Conservation (phyloP, 768 basidiomycete species). For the Tulasnella sp. region DNA sequence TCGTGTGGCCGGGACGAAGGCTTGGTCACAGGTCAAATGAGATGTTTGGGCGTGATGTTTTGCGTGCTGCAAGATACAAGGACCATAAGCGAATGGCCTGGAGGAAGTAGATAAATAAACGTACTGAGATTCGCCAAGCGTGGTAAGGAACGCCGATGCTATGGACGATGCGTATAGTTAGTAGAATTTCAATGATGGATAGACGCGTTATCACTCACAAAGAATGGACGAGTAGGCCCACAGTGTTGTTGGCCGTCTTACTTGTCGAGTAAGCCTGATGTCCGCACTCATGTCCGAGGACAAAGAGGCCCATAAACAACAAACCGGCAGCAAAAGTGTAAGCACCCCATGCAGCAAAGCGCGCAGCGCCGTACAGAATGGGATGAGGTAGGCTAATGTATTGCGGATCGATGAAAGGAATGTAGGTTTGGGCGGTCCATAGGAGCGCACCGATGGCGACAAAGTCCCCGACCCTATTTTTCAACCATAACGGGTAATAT, state of each 20-base stretch:
- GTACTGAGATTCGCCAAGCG: slow-evolving; percentile 76
- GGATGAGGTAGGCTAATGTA: slow-evolving; percentile 22
- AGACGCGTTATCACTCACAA: slow-evolving; percentile 38
- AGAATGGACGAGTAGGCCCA: slow-evolving; percentile 89
- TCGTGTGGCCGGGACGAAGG: slow-evolving; percentile 88
- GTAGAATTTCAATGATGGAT: not conserved
- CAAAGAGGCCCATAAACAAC: slow-evolving; percentile 88
- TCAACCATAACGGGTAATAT: not conserved
- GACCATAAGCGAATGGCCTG: not conserved
- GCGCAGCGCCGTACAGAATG: slow-evolving; percentile 47
- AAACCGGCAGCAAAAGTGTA: slow-evolving; percentile 79
- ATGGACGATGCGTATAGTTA: slow-evolving; percentile 20
- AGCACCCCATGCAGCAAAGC: slow-evolving; percentile 62
- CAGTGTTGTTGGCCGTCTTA: slow-evolving; percentile 81
- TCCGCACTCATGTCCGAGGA: slow-evolving; percentile 89
- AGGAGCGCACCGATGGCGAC: slow-evolving; percentile 28
- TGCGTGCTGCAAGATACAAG: slow-evolving; percentile 41
- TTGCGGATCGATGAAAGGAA: slow-evolving; percentile 26
- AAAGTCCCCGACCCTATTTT: slow-evolving; percentile 30
- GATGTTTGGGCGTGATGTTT: slow-evolving; percentile 93
- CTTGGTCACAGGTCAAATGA: slow-evolving; percentile 91
- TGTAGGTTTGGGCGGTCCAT: slow-evolving; percentile 29
- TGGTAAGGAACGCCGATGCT: slow-evolving; percentile 94
- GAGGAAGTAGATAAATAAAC: slow-evolving; percentile 5
- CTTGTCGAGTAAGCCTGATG: slow-evolving; percentile 94